Evolutionary conservation across 2,329 filamentous ascomycete genomes (phyloP), one percentile per base, ranked within the genome.

Genomic region (Rutstroemia sp.): DNA sequence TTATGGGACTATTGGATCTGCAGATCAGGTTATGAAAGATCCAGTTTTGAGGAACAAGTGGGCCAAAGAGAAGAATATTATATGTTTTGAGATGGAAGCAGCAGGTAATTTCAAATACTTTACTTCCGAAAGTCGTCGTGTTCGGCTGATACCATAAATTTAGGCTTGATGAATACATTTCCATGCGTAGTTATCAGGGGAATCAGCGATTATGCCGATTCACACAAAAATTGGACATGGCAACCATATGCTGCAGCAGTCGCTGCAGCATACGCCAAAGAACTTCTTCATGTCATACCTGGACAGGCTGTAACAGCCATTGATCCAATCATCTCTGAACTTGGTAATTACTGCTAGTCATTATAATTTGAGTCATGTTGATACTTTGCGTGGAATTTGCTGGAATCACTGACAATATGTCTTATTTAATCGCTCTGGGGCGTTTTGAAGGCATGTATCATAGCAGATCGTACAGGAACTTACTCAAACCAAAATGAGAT

Each of bases 191-290:
- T 59, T 25, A 59, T 61, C 12, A 23, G 57, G 39, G 57, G 59
- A 19, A 59, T 61, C 49, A 51, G 50, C 49, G 54, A 61, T 39
- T 61, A 61, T 50, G 57, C 57, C 1, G 59, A 61, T 51, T 57
- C 54, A 5, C 57, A 61, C 18, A 59, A 61, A 41, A 61, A 57
- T 49, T 39, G 39, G 49, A 54, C 39, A 16, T 61, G 47, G 57
- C 57, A 61, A 27, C 39, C 39, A 16, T 61, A 61, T 41, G 59
- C 57, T 23, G 54, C 59, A 19, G 54, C 50, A 19, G 50, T 44
- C 27, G 57, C 59, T 9, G 54, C 59, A 8, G 49, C 57, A 23
- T 61, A 52, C 57, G 57, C 57, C n/a, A 54, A 51, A 34, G 56
- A 57, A 30, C 44, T 54, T 48, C 44, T 54, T 30, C 6, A 12